Evolutionary conservation across 1,284 basidiomycete genomes (phyloP).

Genomic region (Lignosus rhinocerotis): DNA sequence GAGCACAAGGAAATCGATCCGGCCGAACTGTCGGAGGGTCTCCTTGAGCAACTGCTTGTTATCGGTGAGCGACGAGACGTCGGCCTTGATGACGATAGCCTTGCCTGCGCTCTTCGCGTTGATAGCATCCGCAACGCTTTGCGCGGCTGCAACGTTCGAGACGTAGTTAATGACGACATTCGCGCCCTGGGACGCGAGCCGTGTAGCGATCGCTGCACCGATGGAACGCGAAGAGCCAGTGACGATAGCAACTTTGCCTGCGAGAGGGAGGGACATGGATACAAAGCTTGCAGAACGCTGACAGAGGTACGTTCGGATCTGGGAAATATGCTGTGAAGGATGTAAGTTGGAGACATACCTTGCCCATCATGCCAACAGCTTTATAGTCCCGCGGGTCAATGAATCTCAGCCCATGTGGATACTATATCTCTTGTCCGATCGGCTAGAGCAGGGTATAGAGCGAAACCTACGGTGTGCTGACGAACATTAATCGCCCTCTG

Average conservation of each 20-base stretch:
- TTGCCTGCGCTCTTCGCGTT: conserved; percentile 42
- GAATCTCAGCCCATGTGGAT: no score
- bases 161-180: conserved; percentile 58
- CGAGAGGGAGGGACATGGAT: conserved; percentile 25
- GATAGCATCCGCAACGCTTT: conserved; percentile 46
- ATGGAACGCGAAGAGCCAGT: conserved; percentile 63
- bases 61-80: conserved; percentile 47
- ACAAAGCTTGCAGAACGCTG: not conserved
- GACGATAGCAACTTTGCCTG: conserved; percentile 52
- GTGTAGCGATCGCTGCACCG: conserved; percentile 54
- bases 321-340: not conserved
- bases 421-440: no score
- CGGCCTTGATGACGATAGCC: conserved; percentile 54
- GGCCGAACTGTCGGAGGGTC: conserved; percentile 48
- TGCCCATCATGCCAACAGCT: no score
- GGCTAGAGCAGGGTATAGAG: no score
- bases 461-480: no score
- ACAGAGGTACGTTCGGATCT: no score
- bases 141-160: conserved; percentile 41
- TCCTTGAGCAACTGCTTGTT: conserved; percentile 46
- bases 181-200: conserved; percentile 55
- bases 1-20: conserved; percentile 55
- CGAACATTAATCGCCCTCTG: no score
- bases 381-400: no score
- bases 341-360: not conserved